Evolutionary conservation across 495 filamentous ascomycete genomes (phyloP).

Genomic region (Trypethelium eluteriae): DNA sequence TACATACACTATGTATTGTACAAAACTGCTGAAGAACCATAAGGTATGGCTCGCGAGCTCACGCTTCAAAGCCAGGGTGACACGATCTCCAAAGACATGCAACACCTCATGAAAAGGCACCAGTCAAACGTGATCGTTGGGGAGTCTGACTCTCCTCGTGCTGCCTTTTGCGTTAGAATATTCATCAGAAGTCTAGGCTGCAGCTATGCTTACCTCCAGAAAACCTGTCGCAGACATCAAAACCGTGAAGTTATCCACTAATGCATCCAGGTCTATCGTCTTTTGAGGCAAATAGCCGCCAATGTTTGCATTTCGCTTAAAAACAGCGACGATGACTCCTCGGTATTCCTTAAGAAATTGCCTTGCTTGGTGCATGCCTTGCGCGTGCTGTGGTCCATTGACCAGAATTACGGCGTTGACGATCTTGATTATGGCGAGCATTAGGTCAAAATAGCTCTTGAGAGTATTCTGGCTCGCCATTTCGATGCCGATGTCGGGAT

Average conservation of each 20-base stretch:
- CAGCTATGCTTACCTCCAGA: constrained; percentile 46
- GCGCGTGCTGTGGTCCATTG: constrained; percentile 71
- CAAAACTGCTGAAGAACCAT: background rate
- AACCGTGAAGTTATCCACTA: constrained; percentile 52
- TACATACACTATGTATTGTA: background rate
- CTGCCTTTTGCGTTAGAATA: background rate
- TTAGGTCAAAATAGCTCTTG: constrained; percentile 71
- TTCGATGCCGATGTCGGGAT: constrained; percentile 83
- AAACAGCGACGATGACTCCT: constrained; percentile 71
- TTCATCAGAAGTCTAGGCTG: background rate
- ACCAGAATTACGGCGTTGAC: constrained; percentile 71
- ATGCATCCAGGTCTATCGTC: background rate
- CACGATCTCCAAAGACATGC: background rate
- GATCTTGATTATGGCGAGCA: constrained; percentile 73
- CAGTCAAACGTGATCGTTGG: background rate
- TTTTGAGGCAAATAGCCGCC: constrained; percentile 36
- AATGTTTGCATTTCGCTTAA: constrained; percentile 81
- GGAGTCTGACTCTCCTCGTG: background rate
- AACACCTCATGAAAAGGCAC: background rate
- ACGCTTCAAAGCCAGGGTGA: background rate
- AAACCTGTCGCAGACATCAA: constrained; percentile 54
- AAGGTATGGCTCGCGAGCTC: background rate
- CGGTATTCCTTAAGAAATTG: constrained; percentile 73
- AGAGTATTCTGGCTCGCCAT: constrained; percentile 64
- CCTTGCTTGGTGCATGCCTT: constrained; percentile 62